Base-by-base conservation (phyloP, 805 yeast species). In the Hanseniaspora lachancei region DNA sequence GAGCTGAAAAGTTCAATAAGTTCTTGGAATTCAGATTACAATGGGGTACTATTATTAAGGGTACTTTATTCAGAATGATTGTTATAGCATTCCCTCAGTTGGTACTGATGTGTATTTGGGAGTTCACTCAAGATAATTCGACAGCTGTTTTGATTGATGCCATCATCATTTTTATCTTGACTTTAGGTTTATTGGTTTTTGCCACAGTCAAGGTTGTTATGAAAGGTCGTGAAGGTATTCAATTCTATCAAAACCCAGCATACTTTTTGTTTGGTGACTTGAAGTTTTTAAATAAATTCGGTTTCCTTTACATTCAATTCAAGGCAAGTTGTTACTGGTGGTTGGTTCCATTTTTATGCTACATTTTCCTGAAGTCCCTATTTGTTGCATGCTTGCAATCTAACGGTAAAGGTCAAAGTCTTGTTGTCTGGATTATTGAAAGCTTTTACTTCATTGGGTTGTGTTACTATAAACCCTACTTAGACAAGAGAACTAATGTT, bases 401-500 rank as follows among this genome's bases (percentile, higher is more conserved):
- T 10, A 75, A 79, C 36, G 97, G 98, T 58, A 85, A 83, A 63
- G 82, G 77, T 5, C 96, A 86, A 66, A 86, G 96, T 0, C 76
- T 87, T 59, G 72, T 85, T 51, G 76, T 89, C 9, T 85, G 91
- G 63, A 81, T 75, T 18, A 73, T 86, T 58, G 97, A 93, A 67
- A 71, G 91, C 54, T 61, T 78, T 23, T 89, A 83, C 70, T 80
- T 86, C 59, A 76, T 77, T 38, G 73, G 74, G 0, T 63, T 89
- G 29, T 82, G 89, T 64, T 78, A 79, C 77, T 71, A 77, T 57
- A 79, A 93, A 68, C 98, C 98, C 12, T 93, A 79, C 68, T 82
- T 93, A 89, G 97, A 93, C 71, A 88, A 84, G 70, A 78, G 95
- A 71, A 89, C 97, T 36, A 93, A 93, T 63, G 82, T 80, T n/a